Base-by-base conservation (phyloP, 495 filamentous ascomycete genomes). In the Ascodesmis nigricans region DNA sequence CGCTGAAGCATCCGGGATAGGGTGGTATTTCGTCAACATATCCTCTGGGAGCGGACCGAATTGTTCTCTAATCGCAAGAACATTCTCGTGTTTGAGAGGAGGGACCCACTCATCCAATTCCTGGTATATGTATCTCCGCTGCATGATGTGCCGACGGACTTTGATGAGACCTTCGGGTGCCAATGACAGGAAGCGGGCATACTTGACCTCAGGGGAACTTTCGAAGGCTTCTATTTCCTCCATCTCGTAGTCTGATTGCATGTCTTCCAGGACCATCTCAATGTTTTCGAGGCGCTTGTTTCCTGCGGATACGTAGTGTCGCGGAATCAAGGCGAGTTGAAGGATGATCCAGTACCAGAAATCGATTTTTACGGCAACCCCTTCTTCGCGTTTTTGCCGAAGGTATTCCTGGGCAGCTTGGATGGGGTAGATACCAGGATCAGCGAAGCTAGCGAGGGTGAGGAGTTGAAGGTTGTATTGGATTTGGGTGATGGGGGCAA, bases 331-430 rank as follows among this genome's bases (percentile, higher is more conserved):
- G 21, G 56, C 56, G 29, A 64, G 52, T 7, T 60, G 44, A n/a
- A 46, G 39, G 20, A 58, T 45, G 10, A 57, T 35, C 36, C 58
- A 39, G 17, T 61, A 59, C 40, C 52, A 50, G n/a, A 49, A 38
- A 18, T 59, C 40, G 16, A 53, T 36, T 5, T 43, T 27, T n/a
- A 58, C 20, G 9, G 54, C 10, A 4, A 35, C 23, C 4, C 17
- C 46, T 9, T 50, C 45, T 15, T 53, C 55, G 22, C 57, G 53
- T 29, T 67, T 43, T 15, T 58, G 58, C 17, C 55, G 40, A 9
- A 57, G 21, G 8, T 60, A 36, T 19, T 33, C 16, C 18, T 47
- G 34, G 20, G 55, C 23, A 14, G 54, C 49, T 4, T 58, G 32
- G 9, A 56, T 24, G 4, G 54, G 41, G 28, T 53, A 50, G 6